A percentile compares a stretch with the other conserved stretches of the same genome.
phyloP scores from a whole-genome alignment of 441 rosid genomes.

The Populus hybrid region DNA sequence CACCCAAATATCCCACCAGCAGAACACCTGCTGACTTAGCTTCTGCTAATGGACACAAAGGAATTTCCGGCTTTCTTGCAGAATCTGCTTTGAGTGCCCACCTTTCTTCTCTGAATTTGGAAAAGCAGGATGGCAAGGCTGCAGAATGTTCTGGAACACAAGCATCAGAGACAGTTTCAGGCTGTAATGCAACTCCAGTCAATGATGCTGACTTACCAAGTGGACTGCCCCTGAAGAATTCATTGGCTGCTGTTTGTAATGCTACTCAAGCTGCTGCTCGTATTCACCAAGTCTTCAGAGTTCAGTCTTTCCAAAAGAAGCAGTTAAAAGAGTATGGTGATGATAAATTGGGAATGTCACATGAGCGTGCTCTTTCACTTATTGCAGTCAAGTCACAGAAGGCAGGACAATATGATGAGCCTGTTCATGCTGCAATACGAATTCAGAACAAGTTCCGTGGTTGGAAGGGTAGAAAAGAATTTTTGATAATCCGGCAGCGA shows the following conservation, averaged over 20 bases:
- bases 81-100: conserved; percentile 62
- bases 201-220: conserved; percentile 35
- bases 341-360: conserved; percentile 49
- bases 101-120: conserved; percentile 53
- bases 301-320: conserved; percentile 87
- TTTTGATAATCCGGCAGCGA: conserved; percentile 61
- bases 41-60: conserved; percentile 81
- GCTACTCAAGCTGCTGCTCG: conserved; percentile 88
- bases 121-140: conserved; percentile 31
- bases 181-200: conserved; percentile 25
- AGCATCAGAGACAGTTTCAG: conserved; percentile 38
- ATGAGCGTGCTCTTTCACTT: conserved; percentile 68
- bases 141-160: conserved; percentile 26
- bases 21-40: conserved; percentile 90
- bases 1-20: conserved; percentile 62
- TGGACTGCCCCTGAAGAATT: conserved; percentile 54
- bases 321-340: conserved; percentile 55
- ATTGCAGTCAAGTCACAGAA: conserved; percentile 53
- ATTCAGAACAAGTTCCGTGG: conserved; percentile 90
- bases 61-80: conserved; percentile 90
- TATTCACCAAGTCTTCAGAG: conserved; percentile 79
- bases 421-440: conserved; percentile 61
- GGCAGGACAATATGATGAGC: conserved; percentile 50
- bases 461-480: conserved; percentile 84
- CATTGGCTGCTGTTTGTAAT: conserved; percentile 78